Percentiles rank a stretch among this genome's conserved stretches.
Conservation (phyloP, 495 filamentous ascomycete species). For the Neurospora tetrasperma region DNA sequence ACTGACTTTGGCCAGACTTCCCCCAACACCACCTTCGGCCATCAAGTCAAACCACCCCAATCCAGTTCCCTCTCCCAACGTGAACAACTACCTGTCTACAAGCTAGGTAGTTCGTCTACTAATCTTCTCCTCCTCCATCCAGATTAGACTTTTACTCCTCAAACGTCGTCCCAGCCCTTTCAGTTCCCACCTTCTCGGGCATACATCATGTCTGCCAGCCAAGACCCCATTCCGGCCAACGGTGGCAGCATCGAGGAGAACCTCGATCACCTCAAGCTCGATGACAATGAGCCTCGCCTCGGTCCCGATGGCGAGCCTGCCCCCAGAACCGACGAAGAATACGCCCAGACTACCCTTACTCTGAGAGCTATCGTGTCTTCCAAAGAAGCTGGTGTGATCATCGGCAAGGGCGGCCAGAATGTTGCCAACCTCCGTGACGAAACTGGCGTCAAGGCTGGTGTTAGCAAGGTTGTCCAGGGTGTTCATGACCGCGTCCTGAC, state of each 20-base stretch:
- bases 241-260: constrained; percentile 41
- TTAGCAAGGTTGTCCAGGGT: constrained; percentile 95
- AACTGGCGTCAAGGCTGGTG: constrained; percentile 93
- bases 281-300: constrained; percentile 44
- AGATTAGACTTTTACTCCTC: background rate
- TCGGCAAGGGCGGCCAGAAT: constrained; percentile 97
- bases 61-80: background rate
- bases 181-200: constrained; percentile 4
- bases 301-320: constrained; percentile 59
- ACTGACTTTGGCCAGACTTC: background rate
- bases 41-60: background rate
- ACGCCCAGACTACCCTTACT: constrained; percentile 80
- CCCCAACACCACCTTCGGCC: background rate
- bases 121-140: constrained; percentile 1
- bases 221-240: constrained; percentile 33
- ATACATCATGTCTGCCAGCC: constrained; percentile 36
- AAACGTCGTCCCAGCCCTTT: background rate
- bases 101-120: background rate
- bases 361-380: constrained; percentile 95
- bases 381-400: constrained; percentile 97
- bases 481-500: constrained; percentile 96
- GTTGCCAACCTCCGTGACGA: constrained; percentile 94
- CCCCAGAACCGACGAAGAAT: constrained; percentile 90
- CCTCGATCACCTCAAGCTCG: constrained; percentile 36
- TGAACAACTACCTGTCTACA: background rate